phyloP scores from a whole-genome alignment of 23 red algal genomes.

The Gracilaria domingensis region DNA sequence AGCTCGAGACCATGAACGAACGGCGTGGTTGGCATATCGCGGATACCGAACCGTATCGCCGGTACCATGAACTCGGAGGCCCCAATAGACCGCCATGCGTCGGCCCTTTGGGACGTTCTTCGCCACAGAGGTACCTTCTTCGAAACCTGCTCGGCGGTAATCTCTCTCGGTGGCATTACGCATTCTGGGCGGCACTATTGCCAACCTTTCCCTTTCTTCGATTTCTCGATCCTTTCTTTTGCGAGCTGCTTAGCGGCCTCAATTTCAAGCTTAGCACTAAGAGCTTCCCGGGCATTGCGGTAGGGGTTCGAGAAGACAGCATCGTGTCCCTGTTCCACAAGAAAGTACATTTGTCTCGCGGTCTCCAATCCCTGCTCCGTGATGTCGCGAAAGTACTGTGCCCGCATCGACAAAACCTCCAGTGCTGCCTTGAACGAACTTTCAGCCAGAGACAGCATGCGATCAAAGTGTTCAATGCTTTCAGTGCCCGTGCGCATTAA shows the following conservation, averaged over 20 bases:
- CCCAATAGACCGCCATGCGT: constrained; percentile 23
- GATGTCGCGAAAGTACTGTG: constrained; percentile 41
- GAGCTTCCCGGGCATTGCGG: neutral
- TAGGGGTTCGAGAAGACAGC: constrained; percentile 16
- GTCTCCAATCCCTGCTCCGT: constrained; percentile 9
- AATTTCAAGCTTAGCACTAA: neutral
- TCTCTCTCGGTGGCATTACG: neutral
- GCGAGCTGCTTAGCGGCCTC: constrained; percentile 29
- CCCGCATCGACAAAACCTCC: constrained; percentile 8
- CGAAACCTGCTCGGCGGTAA: neutral
- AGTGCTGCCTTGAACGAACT: neutral
- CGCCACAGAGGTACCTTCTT: constrained; percentile 1
- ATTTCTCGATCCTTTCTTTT: neutral
- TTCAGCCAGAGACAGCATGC: neutral
- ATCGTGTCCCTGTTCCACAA: constrained; percentile 19
- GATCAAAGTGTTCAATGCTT: neutral
- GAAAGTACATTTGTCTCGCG: constrained; percentile 10
- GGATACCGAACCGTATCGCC: constrained; percentile 5
- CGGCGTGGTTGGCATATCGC: constrained; percentile 33
- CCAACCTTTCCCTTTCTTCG: neutral
- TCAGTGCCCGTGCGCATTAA: neutral
- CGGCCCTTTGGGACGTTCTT: neutral
- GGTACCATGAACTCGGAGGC: constrained; percentile 30
- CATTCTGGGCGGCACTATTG: neutral
- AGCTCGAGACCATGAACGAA: constrained; percentile 4